Conservation (phyloP, 257 asterid species). For the Pogostemon cablin region DNA sequence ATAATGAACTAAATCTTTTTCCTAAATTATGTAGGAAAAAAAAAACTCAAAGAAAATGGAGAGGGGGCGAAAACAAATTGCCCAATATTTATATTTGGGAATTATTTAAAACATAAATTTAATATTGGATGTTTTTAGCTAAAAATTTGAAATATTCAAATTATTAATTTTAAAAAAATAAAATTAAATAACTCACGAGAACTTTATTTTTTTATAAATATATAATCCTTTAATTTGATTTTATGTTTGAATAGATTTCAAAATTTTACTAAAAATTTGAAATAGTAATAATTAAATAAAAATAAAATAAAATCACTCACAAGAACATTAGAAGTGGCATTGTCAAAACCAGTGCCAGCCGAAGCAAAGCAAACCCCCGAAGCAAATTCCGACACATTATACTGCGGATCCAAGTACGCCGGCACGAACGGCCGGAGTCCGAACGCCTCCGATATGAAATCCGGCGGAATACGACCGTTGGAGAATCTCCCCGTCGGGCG, state of each 20-base stretch:
- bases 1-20: no score
- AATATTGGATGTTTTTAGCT: no score
- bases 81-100: neutral
- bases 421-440: conserved; percentile 89
- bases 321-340: conserved; percentile 74
- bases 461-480: conserved; percentile 90
- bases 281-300: neutral
- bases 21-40: no score
- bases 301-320: conserved; percentile 43
- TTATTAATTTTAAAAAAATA: no score
- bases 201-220: no score
- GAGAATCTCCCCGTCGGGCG: conserved; percentile 80
- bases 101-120: no score
- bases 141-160: no score
- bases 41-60: neutral
- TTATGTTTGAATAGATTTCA: no score
- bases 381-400: conserved; percentile 70
- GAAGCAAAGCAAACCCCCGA: conserved; percentile 89
- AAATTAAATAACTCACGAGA: no score
- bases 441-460: conserved; percentile 71
- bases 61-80: neutral
- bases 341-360: conserved; percentile 87
- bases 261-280: no score
- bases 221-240: no score
- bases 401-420: conserved; percentile 76